A percentile compares a stretch with the other conserved stretches of the same genome.
Conservation (phyloP, 2,329 filamentous ascomycete genomes). For the Hypoxylon sp. region DNA sequence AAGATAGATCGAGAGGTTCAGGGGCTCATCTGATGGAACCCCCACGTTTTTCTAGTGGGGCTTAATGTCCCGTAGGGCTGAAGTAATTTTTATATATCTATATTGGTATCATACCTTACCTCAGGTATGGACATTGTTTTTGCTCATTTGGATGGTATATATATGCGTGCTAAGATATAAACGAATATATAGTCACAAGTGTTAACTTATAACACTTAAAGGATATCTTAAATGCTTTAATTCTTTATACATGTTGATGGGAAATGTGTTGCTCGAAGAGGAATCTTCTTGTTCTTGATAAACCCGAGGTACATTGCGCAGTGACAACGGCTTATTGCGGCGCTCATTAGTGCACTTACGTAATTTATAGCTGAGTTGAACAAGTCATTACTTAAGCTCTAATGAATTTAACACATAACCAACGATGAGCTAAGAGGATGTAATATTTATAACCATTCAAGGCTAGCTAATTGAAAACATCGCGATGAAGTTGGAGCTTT, state of each 20-base stretch:
- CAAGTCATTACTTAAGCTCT: no score
- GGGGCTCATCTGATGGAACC: neutral
- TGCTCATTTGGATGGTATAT: neutral
- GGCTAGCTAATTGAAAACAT: neutral
- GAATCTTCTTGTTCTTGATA: neutral
- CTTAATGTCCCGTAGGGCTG: neutral
- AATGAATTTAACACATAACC: neutral
- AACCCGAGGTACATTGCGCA: neutral
- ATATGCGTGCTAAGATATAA: neutral
- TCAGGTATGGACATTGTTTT: neutral
- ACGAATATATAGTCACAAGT: neutral
- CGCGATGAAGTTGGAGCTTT: neutral
- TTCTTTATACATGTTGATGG: neutral
- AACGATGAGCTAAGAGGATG: neutral
- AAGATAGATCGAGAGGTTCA: neutral
- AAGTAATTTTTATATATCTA: neutral
- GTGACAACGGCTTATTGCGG: neutral
- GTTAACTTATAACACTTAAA: neutral
- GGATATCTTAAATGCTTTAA: neutral
- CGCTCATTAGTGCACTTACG: neutral
- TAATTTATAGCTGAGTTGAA: neutral
- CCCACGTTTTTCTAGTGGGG: slow-evolving; percentile 1
- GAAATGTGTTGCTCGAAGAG: neutral
- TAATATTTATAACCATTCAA: neutral
- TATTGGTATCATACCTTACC: neutral